Evolutionary conservation across 345 rosid genomes (phyloP), one percentile per base, ranked within the genome.

Genomic region (Pistacia vera): DNA sequence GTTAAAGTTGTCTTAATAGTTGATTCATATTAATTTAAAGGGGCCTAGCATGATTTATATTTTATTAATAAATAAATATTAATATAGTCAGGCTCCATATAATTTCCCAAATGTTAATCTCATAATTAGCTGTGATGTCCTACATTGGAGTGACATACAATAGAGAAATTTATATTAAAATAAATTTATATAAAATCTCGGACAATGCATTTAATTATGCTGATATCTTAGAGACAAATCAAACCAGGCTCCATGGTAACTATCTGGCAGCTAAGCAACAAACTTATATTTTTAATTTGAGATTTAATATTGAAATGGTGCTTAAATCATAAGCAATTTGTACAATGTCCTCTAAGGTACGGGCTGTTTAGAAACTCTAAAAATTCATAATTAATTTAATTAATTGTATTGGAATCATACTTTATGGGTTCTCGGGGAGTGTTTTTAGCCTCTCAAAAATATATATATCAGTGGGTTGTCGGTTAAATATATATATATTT

Each of bases 51-150:
- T 73, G 70, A 49, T 52, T 25, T 25, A 25, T 25, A 25, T 25
- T 25, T 25, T 25, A 25, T 25, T 25, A 25, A 25, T 25, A 25
- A 25, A 25, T 25, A 25, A n/a, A 25, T 25, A 25, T 25, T 25
- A 25, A 25, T 25, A 35, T 6, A n/a, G 30, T 33, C 20, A 63
- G 18, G 48, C 55, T 63, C 46, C 68, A 49, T 35, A 52, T 25
- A 0, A 18, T 63, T n/a, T 13, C 69, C 69, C 54, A 74, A 5
- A 74, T 55, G 65, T 74, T 74, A 51, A 22, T 48, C 60, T 74
- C 70, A 73, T 80, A 71, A 81, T 77, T 83, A 84, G 90, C 90
- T 86, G 92, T 78, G 70, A 63, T 90, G 92, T 85, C 76, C 48
- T 54, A 64, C 28, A 44, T n/a, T 73, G 71, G 44, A 78, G 85